phyloP scores from a whole-genome alignment of 148 eudicot genomes.

The Chenopodium formosanum region DNA sequence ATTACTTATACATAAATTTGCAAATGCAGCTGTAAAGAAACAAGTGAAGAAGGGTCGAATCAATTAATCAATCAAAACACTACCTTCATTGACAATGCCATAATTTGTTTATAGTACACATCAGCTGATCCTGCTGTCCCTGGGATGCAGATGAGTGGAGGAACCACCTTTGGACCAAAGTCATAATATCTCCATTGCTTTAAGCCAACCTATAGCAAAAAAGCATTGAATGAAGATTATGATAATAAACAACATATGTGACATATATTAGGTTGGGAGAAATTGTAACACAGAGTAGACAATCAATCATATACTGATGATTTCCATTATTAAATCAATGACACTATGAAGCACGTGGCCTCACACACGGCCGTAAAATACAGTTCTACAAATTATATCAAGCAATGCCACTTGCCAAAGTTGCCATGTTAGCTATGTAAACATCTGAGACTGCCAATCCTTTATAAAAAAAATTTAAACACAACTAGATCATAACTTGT shows the following conservation, averaged over 20 bases:
- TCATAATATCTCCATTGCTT: conserved; percentile 99
- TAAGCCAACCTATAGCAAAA: conserved; percentile 57
- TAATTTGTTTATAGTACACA: conserved; percentile 89
- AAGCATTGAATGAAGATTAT: conserved; percentile 5
- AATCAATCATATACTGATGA: not conserved
- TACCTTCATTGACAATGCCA: conserved; percentile 96
- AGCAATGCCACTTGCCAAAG: not conserved
- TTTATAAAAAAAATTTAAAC: not conserved
- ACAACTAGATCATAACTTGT: too few relatives aligned
- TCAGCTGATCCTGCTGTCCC: conserved; percentile 94
- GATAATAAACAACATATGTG: not conserved
- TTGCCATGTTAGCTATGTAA: not conserved
- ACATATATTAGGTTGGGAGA: not conserved
- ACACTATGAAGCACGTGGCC: not conserved
- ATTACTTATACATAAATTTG: not conserved
- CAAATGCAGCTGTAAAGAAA: not conserved
- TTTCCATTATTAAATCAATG: not conserved
- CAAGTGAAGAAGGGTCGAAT: not conserved
- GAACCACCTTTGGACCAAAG: conserved; percentile 93
- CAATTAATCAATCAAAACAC: not conserved
- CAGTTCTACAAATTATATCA: not conserved
- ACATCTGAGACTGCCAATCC: not conserved
- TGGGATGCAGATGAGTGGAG: conserved; percentile 91
- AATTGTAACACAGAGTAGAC: too few relatives aligned
- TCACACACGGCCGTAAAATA: not conserved